A percentile compares a stretch with the other conserved stretches of the same genome.
Evolutionary conservation across 257 asterid species (phyloP).

Genomic region (Perilla frutescens): DNA sequence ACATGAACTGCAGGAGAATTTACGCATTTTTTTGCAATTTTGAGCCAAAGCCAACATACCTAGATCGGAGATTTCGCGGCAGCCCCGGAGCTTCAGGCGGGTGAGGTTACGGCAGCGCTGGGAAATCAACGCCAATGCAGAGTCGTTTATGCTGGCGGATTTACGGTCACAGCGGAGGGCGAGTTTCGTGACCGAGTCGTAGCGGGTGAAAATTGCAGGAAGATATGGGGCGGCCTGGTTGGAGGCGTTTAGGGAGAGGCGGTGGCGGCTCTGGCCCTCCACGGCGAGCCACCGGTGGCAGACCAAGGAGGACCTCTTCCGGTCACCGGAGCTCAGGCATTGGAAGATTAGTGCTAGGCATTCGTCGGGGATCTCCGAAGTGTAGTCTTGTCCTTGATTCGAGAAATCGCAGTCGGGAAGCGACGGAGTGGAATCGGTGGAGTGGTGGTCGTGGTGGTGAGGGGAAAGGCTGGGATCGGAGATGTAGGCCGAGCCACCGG

Average conservation of each 20-base stretch:
- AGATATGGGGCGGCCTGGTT: slow-evolving; percentile 46
- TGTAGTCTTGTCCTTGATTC: slow-evolving; percentile 47
- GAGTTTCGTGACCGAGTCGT: slow-evolving; percentile 72
- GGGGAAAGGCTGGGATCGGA: slow-evolving; percentile 1
- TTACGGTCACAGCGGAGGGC: slow-evolving; percentile 80
- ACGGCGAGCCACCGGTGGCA: slow-evolving; percentile 72
- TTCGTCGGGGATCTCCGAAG: slow-evolving; percentile 74
- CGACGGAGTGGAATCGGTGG: slow-evolving; percentile 26
- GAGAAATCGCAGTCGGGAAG: slow-evolving; percentile 15
- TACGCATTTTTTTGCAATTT: slow-evolving; percentile 65
- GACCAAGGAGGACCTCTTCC: slow-evolving; percentile 67
- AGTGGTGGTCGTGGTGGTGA: not conserved
- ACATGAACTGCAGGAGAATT: slow-evolving; percentile 79
- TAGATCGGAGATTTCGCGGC: slow-evolving; percentile 70
- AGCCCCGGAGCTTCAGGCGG: slow-evolving; percentile 79
- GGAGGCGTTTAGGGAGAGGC: slow-evolving; percentile 63
- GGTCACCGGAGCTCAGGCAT: slow-evolving; percentile 71
- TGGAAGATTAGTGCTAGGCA: slow-evolving; percentile 76
- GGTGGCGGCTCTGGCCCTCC: slow-evolving; percentile 83
- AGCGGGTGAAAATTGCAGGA: slow-evolving; percentile 61
- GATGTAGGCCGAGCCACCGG: slow-evolving; percentile 18
- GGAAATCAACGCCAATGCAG: slow-evolving; percentile 56
- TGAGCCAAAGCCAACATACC: slow-evolving; percentile 68
- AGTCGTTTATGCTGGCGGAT: slow-evolving; percentile 65
- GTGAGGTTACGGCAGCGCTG: slow-evolving; percentile 60